A percentile compares a stretch with the other conserved stretches of the same genome.
Evolutionary conservation across 2,329 filamentous ascomycete genomes (phyloP).

Genomic region (Eutypa lata): DNA sequence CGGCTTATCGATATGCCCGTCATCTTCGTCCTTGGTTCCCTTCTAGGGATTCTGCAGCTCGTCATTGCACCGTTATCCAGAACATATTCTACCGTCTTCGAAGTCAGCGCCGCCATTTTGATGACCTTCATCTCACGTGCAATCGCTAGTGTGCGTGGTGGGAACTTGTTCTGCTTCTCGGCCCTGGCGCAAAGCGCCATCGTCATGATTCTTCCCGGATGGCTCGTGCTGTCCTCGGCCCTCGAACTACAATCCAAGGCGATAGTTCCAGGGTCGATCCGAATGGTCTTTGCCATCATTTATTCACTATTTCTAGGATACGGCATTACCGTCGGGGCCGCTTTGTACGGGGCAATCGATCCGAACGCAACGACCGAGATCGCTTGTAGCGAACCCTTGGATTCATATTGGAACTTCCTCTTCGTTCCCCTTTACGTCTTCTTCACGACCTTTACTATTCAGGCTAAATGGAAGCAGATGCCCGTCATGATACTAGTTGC

Average conservation of each 20-base stretch:
- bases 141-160: constrained; percentile 55
- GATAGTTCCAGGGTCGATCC: constrained; percentile 67
- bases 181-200: constrained; percentile 63
- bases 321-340: constrained; percentile 54
- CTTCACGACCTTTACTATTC: constrained; percentile 73
- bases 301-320: constrained; percentile 72
- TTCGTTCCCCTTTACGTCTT: constrained; percentile 73
- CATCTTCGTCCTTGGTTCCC: constrained; percentile 65
- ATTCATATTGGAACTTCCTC: constrained; percentile 53
- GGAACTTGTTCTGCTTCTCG: constrained; percentile 61
- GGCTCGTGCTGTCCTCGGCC: constrained; percentile 48
- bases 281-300: constrained; percentile 72
- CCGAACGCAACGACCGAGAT: constrained; percentile 34
- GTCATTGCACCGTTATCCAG: constrained; percentile 67
- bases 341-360: constrained; percentile 44
- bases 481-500: constrained; percentile 75
- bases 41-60: constrained; percentile 68
- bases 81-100: constrained; percentile 65
- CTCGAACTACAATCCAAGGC: constrained; percentile 68
- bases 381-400: constrained; percentile 24
- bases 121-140: constrained; percentile 61
- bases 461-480: constrained; percentile 77
- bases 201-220: constrained; percentile 63
- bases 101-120: constrained; percentile 58
- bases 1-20: constrained; percentile 71